Base-by-base conservation (phyloP, 1,284 basidiomycete genomes). In the Ustilago xerochloae region DNA sequence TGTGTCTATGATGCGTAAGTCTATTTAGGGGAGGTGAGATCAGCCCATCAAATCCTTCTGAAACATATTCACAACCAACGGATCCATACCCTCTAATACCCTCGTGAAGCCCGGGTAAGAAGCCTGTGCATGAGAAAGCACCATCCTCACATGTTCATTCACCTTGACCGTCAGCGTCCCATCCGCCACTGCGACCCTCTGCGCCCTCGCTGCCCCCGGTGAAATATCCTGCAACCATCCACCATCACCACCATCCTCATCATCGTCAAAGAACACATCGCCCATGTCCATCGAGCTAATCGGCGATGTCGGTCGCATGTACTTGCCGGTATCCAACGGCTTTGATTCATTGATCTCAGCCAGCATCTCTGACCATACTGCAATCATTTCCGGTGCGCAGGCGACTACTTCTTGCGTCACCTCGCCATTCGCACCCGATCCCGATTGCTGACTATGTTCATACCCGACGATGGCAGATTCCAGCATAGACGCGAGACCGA, bases 301-400 rank as follows among this genome's bases (percentile, higher is more conserved):
- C 22, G 73, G 69, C 50, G 73, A 76, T 2, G 64, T 68, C 1
- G 74, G 71, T 3, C 74, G 50, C 15, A 56, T 18, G 20, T 75
- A 75, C 49, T 63, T 69, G 52, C 45, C 51, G 38, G 39, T 39
- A 33, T 63, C 63, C 28, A 64, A 30, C 18, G 53, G 62, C 5
- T 49, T 32, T 7, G 70, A 73, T 54, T 81, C 76, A 26, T 74
- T 69, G 39, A 80, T 58, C 36, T 79, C 78, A 8, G 74, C 76
- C 13, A 83, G 46, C 46, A 77, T 67, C 55, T 81, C 82, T 15
- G 74, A 79, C 82, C 82, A 83, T 10, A 78, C 50, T 4, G 77
- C 67, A 16, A 81, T 66, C 63, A 82, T 63, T 9, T 75, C 75
- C 0, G 81, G 78, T 3, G 78, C 30, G 7, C 46, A 46, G 4